phyloP scores from a whole-genome alignment of 495 filamentous ascomycete genomes.

The Neurospora cerealis region DNA sequence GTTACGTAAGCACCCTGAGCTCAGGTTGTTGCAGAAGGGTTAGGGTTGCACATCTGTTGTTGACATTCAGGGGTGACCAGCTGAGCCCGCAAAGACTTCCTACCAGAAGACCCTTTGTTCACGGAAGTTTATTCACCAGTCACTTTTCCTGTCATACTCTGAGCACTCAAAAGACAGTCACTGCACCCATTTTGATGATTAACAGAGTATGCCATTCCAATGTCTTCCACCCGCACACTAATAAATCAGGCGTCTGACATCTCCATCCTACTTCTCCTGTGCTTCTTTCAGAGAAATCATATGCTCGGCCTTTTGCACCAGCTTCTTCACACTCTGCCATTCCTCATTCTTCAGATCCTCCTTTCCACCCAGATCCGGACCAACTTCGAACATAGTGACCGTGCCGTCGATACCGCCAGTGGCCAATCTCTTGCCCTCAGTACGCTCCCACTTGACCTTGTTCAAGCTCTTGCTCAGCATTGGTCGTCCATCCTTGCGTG shows the following conservation, averaged over 20 bases:
- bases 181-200: neutral
- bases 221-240: neutral
- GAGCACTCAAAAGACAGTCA: neutral
- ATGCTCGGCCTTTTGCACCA: conserved; percentile 58
- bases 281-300: neutral
- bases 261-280: neutral
- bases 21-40: neutral
- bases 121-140: neutral
- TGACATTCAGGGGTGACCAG: neutral
- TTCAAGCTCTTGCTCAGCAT: conserved; percentile 74
- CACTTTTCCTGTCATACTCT: neutral
- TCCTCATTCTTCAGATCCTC: conserved; percentile 76
- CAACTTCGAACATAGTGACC: conserved; percentile 89
- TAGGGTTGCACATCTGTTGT: neutral
- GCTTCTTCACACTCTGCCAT: conserved; percentile 81
- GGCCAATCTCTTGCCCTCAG: conserved; percentile 75
- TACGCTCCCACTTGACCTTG: conserved; percentile 84
- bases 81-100: neutral
- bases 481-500: conserved; percentile 45
- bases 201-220: neutral
- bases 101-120: neutral
- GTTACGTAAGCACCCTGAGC: neutral
- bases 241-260: neutral
- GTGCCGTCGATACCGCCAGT: conserved; percentile 85
- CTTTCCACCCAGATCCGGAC: conserved; percentile 67